phyloP scores from a whole-genome alignment of 176 grass and related monocot genomes.

The Triticum timopheevii region DNA sequence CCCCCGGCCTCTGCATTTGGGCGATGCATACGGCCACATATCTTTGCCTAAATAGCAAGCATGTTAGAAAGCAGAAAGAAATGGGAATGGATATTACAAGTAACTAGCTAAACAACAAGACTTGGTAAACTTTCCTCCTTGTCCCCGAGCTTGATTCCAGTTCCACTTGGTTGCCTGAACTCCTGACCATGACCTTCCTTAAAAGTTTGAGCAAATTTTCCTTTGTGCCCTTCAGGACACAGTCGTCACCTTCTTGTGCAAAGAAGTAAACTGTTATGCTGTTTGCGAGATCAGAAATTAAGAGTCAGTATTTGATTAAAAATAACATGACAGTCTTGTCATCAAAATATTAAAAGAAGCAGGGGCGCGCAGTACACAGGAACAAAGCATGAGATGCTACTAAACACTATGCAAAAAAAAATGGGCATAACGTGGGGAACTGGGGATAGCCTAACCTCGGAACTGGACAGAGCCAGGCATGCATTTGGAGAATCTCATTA shows the following conservation, averaged over 20 bases:
- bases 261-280: constrained; percentile 60
- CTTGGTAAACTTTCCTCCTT: background rate
- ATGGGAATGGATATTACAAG: background rate
- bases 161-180: constrained; percentile 61
- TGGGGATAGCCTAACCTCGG: background rate
- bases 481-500: background rate
- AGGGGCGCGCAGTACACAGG: background rate
- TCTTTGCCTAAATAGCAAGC: background rate
- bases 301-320: constrained; percentile 9
- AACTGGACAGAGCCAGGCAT: background rate
- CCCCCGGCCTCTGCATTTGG: no score
- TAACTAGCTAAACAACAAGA: background rate
- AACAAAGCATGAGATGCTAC: background rate
- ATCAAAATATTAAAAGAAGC: background rate
- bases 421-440: background rate
- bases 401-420: background rate
- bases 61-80: background rate
- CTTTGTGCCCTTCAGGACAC: constrained; percentile 41
- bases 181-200: constrained; percentile 52
- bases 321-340: background rate
- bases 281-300: constrained; percentile 27
- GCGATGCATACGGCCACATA: background rate
- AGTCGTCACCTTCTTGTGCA: constrained; percentile 45
- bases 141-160: constrained; percentile 56
- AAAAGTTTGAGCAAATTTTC: constrained; percentile 45